Evolutionary conservation across 768 basidiomycete genomes (phyloP).

Genomic region (Cyclocybe aegerita): DNA sequence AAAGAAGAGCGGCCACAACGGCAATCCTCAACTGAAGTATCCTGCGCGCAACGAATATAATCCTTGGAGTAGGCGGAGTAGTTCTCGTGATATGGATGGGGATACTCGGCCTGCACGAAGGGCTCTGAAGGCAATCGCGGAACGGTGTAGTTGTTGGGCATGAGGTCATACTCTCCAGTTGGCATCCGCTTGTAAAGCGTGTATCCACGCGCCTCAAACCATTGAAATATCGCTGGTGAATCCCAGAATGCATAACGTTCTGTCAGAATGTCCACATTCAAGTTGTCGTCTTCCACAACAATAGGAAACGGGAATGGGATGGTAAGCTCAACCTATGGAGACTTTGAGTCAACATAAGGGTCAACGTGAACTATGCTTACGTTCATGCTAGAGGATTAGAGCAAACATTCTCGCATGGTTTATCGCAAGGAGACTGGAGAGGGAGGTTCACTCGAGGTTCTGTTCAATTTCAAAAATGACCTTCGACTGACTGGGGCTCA

Average conservation of each 20-base stretch:
- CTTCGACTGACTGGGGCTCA: no score
- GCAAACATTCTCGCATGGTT: no score
- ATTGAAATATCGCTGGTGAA: background rate
- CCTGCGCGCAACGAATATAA: background rate
- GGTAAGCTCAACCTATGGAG: no score
- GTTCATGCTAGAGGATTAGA: no score
- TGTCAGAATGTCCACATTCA: no score
- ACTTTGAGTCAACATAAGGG: no score
- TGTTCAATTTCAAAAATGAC: no score
- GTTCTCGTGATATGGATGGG: constrained; percentile 7
- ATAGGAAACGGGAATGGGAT: no score
- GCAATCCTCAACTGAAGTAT: background rate
- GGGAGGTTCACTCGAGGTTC: no score
- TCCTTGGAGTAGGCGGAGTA: background rate
- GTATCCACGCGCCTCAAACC: constrained; percentile 5
- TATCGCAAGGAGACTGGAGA: no score
- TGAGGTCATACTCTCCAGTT: background rate
- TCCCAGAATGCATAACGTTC: constrained; percentile 8
- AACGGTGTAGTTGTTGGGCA: background rate
- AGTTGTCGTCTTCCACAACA: no score
- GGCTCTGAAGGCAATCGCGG: background rate
- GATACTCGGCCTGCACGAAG: constrained; percentile 1
- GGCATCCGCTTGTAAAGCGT: background rate
- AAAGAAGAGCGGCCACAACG: background rate
- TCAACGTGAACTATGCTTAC: no score